Conservation (phyloP, 441 rosid species). For the Pelargonium citronellum region DNA sequence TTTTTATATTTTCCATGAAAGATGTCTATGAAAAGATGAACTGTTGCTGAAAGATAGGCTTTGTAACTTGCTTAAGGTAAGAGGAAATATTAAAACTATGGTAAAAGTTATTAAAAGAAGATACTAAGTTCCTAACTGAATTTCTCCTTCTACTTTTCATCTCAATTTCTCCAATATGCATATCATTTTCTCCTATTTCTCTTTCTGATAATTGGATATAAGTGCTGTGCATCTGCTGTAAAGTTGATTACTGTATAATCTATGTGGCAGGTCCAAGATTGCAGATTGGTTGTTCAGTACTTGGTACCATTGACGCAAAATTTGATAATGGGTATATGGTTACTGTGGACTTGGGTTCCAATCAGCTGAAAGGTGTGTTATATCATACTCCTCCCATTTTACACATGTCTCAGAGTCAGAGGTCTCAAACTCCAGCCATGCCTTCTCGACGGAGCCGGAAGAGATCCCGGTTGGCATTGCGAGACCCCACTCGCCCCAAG, state of each 20-base stretch:
- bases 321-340: slow-evolving; percentile 76
- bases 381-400: slow-evolving; percentile 59
- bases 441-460: slow-evolving; percentile 44
- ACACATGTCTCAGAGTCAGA: slow-evolving; percentile 30
- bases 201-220: background rate
- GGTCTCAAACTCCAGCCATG: slow-evolving; percentile 26
- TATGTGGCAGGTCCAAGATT: slow-evolving; percentile 31
- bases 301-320: slow-evolving; percentile 72
- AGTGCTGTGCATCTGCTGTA: background rate
- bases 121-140: too few species aligned
- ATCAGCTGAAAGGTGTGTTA: slow-evolving; percentile 63
- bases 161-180: too few species aligned
- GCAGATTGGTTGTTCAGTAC: slow-evolving; percentile 50
- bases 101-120: too few species aligned
- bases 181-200: background rate
- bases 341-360: slow-evolving; percentile 52
- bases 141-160: too few species aligned
- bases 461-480: slow-evolving; percentile 41
- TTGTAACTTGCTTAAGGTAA: too few species aligned
- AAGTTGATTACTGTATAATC: slow-evolving; percentile 7
- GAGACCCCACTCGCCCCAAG: slow-evolving; percentile 60
- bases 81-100: too few species aligned
- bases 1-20: too few species aligned
- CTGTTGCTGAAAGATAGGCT: too few species aligned
- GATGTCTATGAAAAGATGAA: too few species aligned